Base-by-base conservation (phyloP, 805 yeast species). In the Isabelozyma pseudorhagii region DNA sequence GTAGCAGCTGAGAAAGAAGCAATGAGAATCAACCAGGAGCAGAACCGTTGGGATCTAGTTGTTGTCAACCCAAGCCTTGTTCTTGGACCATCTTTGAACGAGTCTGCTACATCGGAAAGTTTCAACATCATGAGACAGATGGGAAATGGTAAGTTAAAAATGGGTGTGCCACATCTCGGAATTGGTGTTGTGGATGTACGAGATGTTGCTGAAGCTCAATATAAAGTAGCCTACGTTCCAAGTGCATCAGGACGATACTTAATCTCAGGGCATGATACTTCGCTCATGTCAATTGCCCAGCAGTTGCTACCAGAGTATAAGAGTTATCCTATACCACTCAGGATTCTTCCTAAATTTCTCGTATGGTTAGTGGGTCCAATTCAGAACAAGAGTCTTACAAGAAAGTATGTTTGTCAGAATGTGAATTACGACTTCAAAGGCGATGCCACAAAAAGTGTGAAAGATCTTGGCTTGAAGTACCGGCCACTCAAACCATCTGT, bases 231-330 rank as follows among this genome's bases (percentile, higher is more conserved):
- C 10, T 43, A 14, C 17, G 25, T 15, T 7, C 11, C 38, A 15
- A 38, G 15, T 38, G 50, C 50, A 2, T 38, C 42, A n/a, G 50
- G 50, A 8, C 50, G 50, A 13, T 47, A 47, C 27, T 42, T 47
- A 4, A 42, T 47, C 2, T 42, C 46, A 3, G 50, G 43, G 9
- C 50, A 47, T 28, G 43, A 47, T 38, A 42, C 42, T 9, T 47
- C 50, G n/a, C 25, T 47, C 8, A 10, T 42, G 11, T 11, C 38
- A 25, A 47, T 47, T 14, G 36, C 17, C 3, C 39, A 39, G 28
- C n/a, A 5, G 14, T 40, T 45, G 34, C 42, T 39, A 3, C 48
- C 48, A 18, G 25, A 40, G 17, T 45, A 39, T 40, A 36, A 38
- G 14, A 27, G 36, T 9, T 45, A 45, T 39, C 48, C 48, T 13